Evolutionary conservation across 345 rosid species (phyloP), one percentile per base, ranked within the genome.

Genomic region (Durio zibethinus): DNA sequence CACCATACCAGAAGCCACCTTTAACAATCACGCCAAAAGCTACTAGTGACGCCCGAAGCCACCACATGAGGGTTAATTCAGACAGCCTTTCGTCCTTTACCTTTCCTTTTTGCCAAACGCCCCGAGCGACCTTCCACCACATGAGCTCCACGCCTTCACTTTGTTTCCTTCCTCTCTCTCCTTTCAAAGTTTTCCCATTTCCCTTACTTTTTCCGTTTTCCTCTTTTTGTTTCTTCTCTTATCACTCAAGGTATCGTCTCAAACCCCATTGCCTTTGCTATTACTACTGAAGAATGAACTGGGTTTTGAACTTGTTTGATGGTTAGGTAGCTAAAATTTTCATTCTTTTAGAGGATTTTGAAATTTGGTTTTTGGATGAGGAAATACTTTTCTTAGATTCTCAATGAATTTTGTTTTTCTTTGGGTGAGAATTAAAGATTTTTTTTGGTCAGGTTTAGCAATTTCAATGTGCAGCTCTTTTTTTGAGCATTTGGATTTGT

Each of bases 211-310:
- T 16, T 56, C 65, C 5, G n/a, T n/a, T 23, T 40, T n/a, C 29
- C 63, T 40, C 47, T 11, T 42, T 7, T 71, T 62, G 79, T 62
- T 69, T 64, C 31, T 70, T 66, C 11, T 68, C 66, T 33, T 73
- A 16, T 38, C 72, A 2, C n/a, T 38, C 45, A 63, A 73, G 80
- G 84, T 78, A 72, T 57, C 69, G 29, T 29, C 31, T 72, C 62
- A n/a, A 20, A 31, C 5, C 18, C 59, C 68, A 11, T 31, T 75
- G 8, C 52, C 25, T 18, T 68, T 57, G 48, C 67, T 66, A 15
- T 21, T 52, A 4, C 33, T 74, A 6, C 33, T 36, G 40, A 43
- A 11, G 4, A 1, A 21, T 42, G 36, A 72, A 52, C 7, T 15
- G 65, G 7, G 20, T 57, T 74, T 40, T 59, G 25, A 36, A 15